Conservation (phyloP, 345 rosid genomes). For the Rubroshorea leprosula region DNA sequence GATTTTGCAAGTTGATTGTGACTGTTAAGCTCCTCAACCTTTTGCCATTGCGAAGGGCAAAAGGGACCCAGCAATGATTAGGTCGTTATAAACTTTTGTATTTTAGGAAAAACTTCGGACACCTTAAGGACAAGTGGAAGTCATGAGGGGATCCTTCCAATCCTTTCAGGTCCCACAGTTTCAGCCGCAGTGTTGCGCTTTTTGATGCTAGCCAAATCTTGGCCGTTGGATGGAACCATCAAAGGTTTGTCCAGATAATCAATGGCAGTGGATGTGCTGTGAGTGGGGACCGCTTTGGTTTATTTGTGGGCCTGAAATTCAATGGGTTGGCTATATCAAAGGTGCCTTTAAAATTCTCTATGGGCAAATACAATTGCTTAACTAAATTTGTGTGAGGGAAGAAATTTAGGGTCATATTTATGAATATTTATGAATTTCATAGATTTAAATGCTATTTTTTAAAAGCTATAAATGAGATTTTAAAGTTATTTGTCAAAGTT, state of each 20-base stretch:
- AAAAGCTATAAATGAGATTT: neutral
- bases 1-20: constrained; percentile 14
- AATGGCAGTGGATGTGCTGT: neutral
- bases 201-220: neutral
- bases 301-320: neutral
- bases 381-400: neutral
- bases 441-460: neutral
- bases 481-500: neutral
- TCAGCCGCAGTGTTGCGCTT: neutral
- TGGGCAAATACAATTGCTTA: neutral
- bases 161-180: constrained; percentile 2
- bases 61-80: constrained; percentile 11
- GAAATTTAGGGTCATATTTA: neutral
- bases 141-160: neutral
- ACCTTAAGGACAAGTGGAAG: neutral
- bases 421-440: too few species aligned
- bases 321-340: neutral
- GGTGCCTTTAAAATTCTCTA: neutral
- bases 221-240: neutral
- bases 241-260: neutral
- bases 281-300: neutral
- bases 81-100: constrained; percentile 14
- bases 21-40: constrained; percentile 9
- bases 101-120: constrained; percentile 3
- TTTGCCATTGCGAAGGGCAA: constrained; percentile 11